These are phyloP conservation scores for Debaryomyces coudertii DNA, from an alignment of 1,139 yeast genomes.

Conservation along the genomic window DNA sequence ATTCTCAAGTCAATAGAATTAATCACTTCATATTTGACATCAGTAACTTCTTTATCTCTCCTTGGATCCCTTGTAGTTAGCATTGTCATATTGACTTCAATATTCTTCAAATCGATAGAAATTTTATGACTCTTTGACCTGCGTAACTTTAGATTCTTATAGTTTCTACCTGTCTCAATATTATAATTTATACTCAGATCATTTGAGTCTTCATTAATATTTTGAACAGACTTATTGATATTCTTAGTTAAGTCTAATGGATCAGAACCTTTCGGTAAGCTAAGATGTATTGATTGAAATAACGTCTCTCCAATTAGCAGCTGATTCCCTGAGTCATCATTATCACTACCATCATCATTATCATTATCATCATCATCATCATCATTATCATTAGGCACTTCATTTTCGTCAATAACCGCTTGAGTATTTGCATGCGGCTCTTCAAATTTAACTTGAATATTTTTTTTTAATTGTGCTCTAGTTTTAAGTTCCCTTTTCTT, in stretches of 20 bases:
- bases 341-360: conserved; percentile 16
- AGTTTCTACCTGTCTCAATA: conserved; percentile 26
- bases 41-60: conserved; percentile 30
- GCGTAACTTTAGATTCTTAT: conserved; percentile 55
- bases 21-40: conserved; percentile 41
- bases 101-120: conserved; percentile 54
- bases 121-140: conserved; percentile 71
- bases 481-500: conserved; percentile 17
- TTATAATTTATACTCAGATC: not conserved
- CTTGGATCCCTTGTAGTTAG: conserved; percentile 53
- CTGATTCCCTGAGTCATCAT: not conserved
- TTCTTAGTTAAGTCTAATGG: conserved; percentile 51
- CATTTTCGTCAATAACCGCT: not conserved
- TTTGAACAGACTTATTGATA: conserved; percentile 52
- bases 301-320: conserved; percentile 59
- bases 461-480: not conserved
- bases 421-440: not conserved
- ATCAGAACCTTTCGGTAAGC: conserved; percentile 55
- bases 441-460: conserved; percentile 11
- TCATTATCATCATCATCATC: conserved; percentile 17
- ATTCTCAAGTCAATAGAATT: conserved; percentile 50
- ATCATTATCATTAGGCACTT: conserved; percentile 15
- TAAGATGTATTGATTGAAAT: conserved; percentile 73
- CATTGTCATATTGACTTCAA: conserved; percentile 52
- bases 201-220: conserved; percentile 18